Percentiles rank a stretch among this genome's conserved stretches.
These are phyloP conservation scores for Rauvolfia tetraphylla DNA, from an alignment of 257 asterid species.

Conservation along the genomic window DNA sequence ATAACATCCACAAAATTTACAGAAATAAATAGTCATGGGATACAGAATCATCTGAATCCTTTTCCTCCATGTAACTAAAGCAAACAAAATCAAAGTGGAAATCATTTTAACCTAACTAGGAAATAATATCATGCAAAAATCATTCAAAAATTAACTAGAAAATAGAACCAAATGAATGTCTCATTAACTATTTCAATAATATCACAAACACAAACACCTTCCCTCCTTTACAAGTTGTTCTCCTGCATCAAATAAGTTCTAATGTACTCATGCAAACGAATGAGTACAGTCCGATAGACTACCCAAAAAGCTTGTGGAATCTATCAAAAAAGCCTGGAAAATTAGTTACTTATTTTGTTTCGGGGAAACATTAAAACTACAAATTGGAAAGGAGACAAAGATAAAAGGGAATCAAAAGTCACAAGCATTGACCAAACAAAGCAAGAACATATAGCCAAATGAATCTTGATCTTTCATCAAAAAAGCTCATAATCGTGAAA, in stretches of 20 bases:
- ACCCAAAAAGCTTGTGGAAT: background rate
- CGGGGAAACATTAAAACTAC: background rate
- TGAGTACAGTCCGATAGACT: background rate
- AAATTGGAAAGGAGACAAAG: background rate
- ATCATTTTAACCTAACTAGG: background rate
- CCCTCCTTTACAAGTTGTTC: too few relatives aligned
- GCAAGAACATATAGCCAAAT: background rate
- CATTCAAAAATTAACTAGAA: background rate
- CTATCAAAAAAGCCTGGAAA: background rate
- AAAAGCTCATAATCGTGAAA: too few relatives aligned
- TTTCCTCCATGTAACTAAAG: background rate
- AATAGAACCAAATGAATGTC: background rate
- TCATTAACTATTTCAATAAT: too few relatives aligned
- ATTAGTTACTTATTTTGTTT: background rate
- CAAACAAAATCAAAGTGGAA: background rate
- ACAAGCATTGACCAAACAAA: background rate
- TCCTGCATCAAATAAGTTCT: too few relatives aligned
- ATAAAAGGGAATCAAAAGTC: background rate
- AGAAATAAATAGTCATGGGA: background rate
- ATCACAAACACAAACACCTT: background rate
- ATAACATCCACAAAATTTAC: background rate
- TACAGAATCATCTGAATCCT: background rate
- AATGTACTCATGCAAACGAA: background rate
- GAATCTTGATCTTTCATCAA: background rate
- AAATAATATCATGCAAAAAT: background rate